A percentile compares a stretch with the other conserved stretches of the same genome.
Conservation (phyloP, 768 basidiomycete species). For the Ramaria sp. region DNA sequence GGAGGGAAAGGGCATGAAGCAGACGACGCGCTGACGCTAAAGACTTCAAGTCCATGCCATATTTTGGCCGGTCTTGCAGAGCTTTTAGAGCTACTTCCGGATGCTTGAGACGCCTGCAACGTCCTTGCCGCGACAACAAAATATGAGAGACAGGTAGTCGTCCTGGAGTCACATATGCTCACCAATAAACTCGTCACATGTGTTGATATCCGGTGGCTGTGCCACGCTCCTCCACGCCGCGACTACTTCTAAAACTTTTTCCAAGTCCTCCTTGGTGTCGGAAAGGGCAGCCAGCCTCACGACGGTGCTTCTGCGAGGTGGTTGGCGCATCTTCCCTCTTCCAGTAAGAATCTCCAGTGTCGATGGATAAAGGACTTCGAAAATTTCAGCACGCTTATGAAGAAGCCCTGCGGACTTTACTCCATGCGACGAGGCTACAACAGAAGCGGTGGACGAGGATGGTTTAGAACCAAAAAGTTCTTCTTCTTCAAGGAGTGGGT, state of each 20-base stretch:
- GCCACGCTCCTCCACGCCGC: neutral
- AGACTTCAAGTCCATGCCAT: slow-evolving; percentile 40
- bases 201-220: neutral
- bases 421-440: neutral
- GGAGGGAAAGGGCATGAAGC: slow-evolving; percentile 35
- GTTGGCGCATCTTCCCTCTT: slow-evolving; percentile 1
- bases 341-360: neutral
- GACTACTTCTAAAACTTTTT: neutral
- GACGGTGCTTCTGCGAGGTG: neutral
- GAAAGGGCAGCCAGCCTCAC: neutral
- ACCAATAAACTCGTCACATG: slow-evolving; percentile 3
- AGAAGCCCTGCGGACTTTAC: neutral
- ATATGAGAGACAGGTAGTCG: neutral
- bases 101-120: slow-evolving; percentile 48
- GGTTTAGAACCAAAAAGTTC: neutral
- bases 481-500: neutral
- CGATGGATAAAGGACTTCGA: neutral
- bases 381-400: neutral
- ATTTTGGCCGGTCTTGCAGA: slow-evolving; percentile 52
- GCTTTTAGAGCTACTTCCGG: slow-evolving; percentile 48
- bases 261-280: neutral
- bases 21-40: slow-evolving; percentile 43
- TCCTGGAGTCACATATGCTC: neutral
- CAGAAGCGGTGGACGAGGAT: neutral
- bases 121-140: slow-evolving; percentile 29